Conservation (phyloP, 768 basidiomycete genomes). For the Mycena amicta region DNA sequence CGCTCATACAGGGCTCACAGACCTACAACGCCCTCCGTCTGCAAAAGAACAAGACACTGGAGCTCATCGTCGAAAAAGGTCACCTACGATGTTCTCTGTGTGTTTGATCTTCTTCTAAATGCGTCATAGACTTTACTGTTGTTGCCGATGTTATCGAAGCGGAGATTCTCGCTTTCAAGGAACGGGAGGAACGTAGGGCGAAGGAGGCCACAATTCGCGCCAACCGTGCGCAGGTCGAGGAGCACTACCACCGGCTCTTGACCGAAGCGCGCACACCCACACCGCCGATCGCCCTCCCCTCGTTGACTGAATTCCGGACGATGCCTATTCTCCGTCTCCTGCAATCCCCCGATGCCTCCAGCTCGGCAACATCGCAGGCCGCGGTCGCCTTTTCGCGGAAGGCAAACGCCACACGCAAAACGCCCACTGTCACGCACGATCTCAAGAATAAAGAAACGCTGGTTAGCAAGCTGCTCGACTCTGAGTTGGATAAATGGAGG, state of each 20-base stretch:
- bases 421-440: slow-evolving; percentile 29
- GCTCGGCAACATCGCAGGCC: no score
- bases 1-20: slow-evolving; percentile 41
- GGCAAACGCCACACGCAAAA: slow-evolving; percentile 24
- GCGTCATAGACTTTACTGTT: slow-evolving; percentile 33
- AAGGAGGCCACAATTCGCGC: slow-evolving; percentile 5
- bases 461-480: slow-evolving; percentile 38
- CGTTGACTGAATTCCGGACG: slow-evolving; percentile 14
- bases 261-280: slow-evolving; percentile 1
- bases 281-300: slow-evolving; percentile 8
- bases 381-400: no score
- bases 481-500: slow-evolving; percentile 54
- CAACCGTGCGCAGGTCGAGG: slow-evolving; percentile 13
- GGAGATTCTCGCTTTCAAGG: slow-evolving; percentile 12
- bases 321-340: slow-evolving; percentile 18
- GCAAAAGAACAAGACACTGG: slow-evolving; percentile 40
- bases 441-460: slow-evolving; percentile 28
- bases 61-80: slow-evolving; percentile 40
- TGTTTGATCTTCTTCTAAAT: not conserved
- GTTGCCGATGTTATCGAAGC: slow-evolving; percentile 10
- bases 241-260: slow-evolving; percentile 15
- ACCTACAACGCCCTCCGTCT: slow-evolving; percentile 42
- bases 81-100: not conserved
- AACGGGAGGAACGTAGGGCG: slow-evolving; percentile 1
- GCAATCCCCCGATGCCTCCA: slow-evolving; percentile 25